A percentile compares a stretch with the other conserved stretches of the same genome.
Evolutionary conservation across 1,139 yeast species (phyloP).

Genomic region (Candida sp.): DNA sequence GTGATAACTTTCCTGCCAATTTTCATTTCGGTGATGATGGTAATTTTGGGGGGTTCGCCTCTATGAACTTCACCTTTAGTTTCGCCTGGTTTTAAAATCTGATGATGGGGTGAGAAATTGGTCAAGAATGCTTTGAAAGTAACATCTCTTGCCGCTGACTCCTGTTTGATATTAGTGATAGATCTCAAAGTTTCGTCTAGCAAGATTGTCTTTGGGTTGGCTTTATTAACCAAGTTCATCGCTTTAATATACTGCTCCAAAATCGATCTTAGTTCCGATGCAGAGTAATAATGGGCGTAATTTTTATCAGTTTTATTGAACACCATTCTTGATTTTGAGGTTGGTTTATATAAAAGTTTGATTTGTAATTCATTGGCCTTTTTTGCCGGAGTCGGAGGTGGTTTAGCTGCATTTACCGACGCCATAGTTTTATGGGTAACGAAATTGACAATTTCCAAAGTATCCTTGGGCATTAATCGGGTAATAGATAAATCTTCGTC

Average conservation of each 20-base stretch:
- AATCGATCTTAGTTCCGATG: slow-evolving; percentile 49
- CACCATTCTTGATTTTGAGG: slow-evolving; percentile 44
- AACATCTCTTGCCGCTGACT: slow-evolving; percentile 44
- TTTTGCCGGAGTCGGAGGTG: slow-evolving; percentile 16
- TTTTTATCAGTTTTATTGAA: slow-evolving; percentile 43
- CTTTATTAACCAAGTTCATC: slow-evolving; percentile 42
- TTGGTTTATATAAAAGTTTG: slow-evolving; percentile 48
- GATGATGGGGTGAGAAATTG: slow-evolving; percentile 57
- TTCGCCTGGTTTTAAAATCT: slow-evolving; percentile 48
- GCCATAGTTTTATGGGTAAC: slow-evolving; percentile 51
- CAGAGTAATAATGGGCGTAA: slow-evolving; percentile 43
- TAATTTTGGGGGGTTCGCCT: slow-evolving; percentile 69
- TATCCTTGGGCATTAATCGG: slow-evolving; percentile 45
- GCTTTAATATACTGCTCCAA: slow-evolving; percentile 55
- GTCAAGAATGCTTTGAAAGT: slow-evolving; percentile 46
- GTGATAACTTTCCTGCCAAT: slow-evolving; percentile 84
- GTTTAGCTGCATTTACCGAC: slow-evolving; percentile 8
- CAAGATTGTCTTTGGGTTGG: slow-evolving; percentile 47
- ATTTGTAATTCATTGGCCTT: slow-evolving; percentile 28
- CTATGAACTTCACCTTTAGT: slow-evolving; percentile 37
- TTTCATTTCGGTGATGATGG: slow-evolving; percentile 69
- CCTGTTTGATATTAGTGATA: slow-evolving; percentile 18
- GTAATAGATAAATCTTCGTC: slow-evolving; percentile 66
- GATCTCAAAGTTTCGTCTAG: slow-evolving; percentile 46
- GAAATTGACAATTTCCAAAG: slow-evolving; percentile 51